These are phyloP conservation scores for Leccinum pellstonianum DNA, from an alignment of 768 basidiomycete genomes.

Conservation along the genomic window DNA sequence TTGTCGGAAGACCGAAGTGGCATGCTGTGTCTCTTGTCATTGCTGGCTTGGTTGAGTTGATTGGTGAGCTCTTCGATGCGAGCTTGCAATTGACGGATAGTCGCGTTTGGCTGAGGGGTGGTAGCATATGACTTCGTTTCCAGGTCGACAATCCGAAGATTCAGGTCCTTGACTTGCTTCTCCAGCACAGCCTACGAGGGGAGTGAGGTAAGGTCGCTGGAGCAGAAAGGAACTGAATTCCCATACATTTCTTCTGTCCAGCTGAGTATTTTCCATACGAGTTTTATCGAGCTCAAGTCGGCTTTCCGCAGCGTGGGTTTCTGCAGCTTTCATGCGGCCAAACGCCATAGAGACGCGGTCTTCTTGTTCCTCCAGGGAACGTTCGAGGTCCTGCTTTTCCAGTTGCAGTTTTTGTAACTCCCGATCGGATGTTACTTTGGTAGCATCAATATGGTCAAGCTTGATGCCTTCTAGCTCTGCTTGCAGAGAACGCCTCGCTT, in stretches of 20 bases:
- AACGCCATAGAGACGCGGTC: conserved; percentile 70
- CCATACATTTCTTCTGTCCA: conserved; percentile 74
- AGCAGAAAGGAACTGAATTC: neutral
- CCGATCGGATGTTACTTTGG: conserved; percentile 66
- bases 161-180: conserved; percentile 83
- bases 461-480: conserved; percentile 81
- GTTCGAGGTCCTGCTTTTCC: conserved; percentile 79
- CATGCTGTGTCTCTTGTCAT: conserved; percentile 38
- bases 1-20: conserved; percentile 46
- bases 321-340: conserved; percentile 81
- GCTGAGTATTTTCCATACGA: conserved; percentile 76
- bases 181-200: conserved; percentile 67
- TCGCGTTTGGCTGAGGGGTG: conserved; percentile 55
- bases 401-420: conserved; percentile 74
- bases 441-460: conserved; percentile 68
- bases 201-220: neutral
- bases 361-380: conserved; percentile 73
- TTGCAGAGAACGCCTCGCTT: conserved; percentile 77
- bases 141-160: conserved; percentile 77
- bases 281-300: conserved; percentile 74
- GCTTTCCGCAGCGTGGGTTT: conserved; percentile 69
- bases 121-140: conserved; percentile 74
- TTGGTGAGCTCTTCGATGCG: conserved; percentile 68
- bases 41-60: conserved; percentile 43
- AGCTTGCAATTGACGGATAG: conserved; percentile 60